Conservation (phyloP, 495 filamentous ascomycete genomes). For the Aspergillus diversus region DNA sequence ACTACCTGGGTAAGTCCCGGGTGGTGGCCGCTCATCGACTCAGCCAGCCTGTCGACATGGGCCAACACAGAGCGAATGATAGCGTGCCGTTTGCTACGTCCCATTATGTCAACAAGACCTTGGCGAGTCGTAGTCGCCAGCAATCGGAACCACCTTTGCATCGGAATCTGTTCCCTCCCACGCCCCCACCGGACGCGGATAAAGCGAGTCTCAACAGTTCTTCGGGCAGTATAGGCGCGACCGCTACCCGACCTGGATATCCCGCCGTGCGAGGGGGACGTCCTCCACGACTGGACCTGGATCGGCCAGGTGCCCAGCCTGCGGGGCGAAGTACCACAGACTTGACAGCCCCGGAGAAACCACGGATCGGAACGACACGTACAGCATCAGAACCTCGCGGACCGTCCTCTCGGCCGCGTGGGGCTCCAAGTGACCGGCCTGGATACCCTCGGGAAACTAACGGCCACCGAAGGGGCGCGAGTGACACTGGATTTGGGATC, state of each 20-base stretch:
- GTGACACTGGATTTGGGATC: slow-evolving; percentile 31
- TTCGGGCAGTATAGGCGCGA: slow-evolving; percentile 23
- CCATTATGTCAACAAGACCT: slow-evolving; percentile 84
- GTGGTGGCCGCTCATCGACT: slow-evolving; percentile 91
- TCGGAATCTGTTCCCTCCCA: slow-evolving; percentile 92
- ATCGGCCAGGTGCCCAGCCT: slow-evolving; percentile 36
- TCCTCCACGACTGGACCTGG: slow-evolving; percentile 47
- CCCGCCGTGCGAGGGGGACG: slow-evolving; percentile 34
- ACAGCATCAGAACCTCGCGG: slow-evolving; percentile 60
- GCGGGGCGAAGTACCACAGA: slow-evolving; percentile 30
- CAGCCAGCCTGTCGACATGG: slow-evolving; percentile 18
- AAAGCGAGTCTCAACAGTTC: slow-evolving; percentile 36
- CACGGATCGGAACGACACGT: slow-evolving; percentile 55
- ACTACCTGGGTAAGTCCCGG: slow-evolving; percentile 93
- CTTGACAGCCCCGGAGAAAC: slow-evolving; percentile 35
- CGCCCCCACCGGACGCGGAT: slow-evolving; percentile 89
- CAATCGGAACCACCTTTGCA: slow-evolving; percentile 84
- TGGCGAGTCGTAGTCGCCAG: slow-evolving; percentile 74
- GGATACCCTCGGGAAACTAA: slow-evolving; percentile 25
- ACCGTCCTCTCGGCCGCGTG: slow-evolving; percentile 23
- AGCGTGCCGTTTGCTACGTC: slow-evolving; percentile 80
- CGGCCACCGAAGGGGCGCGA: slow-evolving; percentile 38
- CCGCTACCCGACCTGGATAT: slow-evolving; percentile 34
- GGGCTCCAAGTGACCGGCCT: slow-evolving; percentile 7
- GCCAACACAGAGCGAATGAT: slow-evolving; percentile 1